Conservation (phyloP, 495 filamentous ascomycete species). For the Aspergillus nidulans region DNA sequence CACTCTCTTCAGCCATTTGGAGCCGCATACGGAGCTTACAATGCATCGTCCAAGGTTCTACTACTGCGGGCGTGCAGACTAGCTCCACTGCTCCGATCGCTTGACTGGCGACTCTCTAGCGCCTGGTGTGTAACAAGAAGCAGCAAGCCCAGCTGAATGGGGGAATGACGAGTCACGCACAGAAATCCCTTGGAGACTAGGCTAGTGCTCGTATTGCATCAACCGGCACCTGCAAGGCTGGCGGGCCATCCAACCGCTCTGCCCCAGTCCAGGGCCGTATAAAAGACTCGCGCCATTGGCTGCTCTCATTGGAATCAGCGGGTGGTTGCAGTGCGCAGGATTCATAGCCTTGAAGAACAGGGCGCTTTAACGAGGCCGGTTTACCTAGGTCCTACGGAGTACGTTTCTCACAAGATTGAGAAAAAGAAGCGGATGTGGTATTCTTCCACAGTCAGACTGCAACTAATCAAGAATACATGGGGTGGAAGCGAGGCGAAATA, state of each 20-base stretch:
- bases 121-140: background rate
- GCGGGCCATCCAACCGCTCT: background rate
- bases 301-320: background rate
- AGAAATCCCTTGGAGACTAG: too few species aligned
- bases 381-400: background rate
- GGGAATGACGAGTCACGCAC: background rate
- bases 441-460: background rate
- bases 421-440: background rate
- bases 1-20: conserved; percentile 4
- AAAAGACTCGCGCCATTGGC: background rate
- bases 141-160: background rate
- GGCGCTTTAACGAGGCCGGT: background rate
- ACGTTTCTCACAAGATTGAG: background rate
- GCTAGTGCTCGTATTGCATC: conserved; percentile 8
- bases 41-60: background rate
- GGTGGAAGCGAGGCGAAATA: background rate
- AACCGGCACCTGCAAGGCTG: background rate
- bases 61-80: conserved; percentile 8
- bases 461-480: background rate
- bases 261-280: background rate
- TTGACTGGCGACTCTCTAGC: background rate
- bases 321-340: background rate
- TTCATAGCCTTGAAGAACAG: background rate
- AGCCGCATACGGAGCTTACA: conserved; percentile 13
- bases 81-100: background rate